Evolutionary conservation across 345 rosid genomes (phyloP).

Genomic region (Syzygium aqueum): DNA sequence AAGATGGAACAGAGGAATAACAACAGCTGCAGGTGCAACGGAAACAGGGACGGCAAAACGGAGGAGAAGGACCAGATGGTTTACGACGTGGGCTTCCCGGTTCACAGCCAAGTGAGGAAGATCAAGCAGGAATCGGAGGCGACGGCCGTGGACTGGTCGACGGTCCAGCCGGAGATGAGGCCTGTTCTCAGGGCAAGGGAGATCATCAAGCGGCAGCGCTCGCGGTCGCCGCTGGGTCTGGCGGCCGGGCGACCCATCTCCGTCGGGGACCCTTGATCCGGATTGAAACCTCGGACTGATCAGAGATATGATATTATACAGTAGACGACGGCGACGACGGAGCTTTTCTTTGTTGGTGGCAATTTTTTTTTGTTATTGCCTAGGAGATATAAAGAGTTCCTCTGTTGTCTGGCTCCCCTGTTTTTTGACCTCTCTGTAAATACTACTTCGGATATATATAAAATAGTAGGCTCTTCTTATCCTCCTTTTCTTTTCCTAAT

Average conservation of each 20-base stretch:
- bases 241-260: conserved; percentile 14
- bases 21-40: not conserved
- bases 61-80: not conserved
- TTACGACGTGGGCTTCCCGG: not conserved
- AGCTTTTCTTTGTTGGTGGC: not conserved
- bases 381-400: not conserved
- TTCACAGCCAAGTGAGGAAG: conserved; percentile 32
- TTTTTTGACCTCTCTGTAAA: not conserved
- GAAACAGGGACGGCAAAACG: not conserved
- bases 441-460: not conserved
- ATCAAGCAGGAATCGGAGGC: conserved; percentile 20
- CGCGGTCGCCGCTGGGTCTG: conserved; percentile 27
- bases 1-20: not conserved
- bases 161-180: conserved; percentile 20
- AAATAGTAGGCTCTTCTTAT: not conserved
- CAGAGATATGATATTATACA: not conserved
- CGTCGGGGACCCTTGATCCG: conserved; percentile 6
- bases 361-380: not conserved
- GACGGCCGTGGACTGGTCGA: conserved; percentile 8
- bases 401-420: not conserved
- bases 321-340: not conserved
- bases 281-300: not conserved
- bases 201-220: conserved; percentile 14
- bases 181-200: conserved; percentile 13
- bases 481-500: not conserved